Base-by-base conservation (phyloP, 176 grass and related monocot species). In the Eremochloa ophiuroides region DNA sequence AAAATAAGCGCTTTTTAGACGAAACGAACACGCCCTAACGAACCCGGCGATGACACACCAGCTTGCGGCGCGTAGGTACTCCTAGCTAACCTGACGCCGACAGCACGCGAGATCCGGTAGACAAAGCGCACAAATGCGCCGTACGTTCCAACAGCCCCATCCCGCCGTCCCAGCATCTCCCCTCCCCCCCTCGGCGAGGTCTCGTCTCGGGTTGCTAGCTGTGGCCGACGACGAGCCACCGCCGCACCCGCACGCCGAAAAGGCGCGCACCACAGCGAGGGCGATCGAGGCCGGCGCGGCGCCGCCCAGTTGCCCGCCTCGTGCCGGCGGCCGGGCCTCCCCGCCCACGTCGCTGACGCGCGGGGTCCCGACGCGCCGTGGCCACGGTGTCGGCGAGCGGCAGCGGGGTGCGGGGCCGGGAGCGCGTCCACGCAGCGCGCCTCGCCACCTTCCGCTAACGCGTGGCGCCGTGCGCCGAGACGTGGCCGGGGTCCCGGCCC, bases 381-480 rank as follows among this genome's bases (percentile, higher is more conserved):
- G 43, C 88, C 78, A 13, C 3, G 16, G 37, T 25, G 88, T 86
- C 88, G 61, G 79, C 17, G 47, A 2, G 2, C 17, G 1, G 17
- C 29, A 16, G 6, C 4, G 4, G 12, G 25, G 16, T 85, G 88
- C 18, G 25, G 75, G 88, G 83, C 20, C 48, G 31, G 67, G 62
- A 79, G 60, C 48, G 43, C 79, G 73, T 80, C 89, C 94, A 94
- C 94, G 91, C 58, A 28, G 81, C 83, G 46, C 14, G 34, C 70
- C 51, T 89, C 80, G 86, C 73, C n/a, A 18, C 94, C 91, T 88
- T 73, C 79, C 83, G 94, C 86, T 92, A 83, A 53, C 80, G 69
- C 86, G 69, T 87, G 94, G 91, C 78, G 35, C 0, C 74, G 71
- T 15, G 48, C 3, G 72, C 0, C 41, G 80, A 82, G 80, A 94